Conservation (phyloP, 805 yeast species). For the Saturnispora ahearnii region DNA sequence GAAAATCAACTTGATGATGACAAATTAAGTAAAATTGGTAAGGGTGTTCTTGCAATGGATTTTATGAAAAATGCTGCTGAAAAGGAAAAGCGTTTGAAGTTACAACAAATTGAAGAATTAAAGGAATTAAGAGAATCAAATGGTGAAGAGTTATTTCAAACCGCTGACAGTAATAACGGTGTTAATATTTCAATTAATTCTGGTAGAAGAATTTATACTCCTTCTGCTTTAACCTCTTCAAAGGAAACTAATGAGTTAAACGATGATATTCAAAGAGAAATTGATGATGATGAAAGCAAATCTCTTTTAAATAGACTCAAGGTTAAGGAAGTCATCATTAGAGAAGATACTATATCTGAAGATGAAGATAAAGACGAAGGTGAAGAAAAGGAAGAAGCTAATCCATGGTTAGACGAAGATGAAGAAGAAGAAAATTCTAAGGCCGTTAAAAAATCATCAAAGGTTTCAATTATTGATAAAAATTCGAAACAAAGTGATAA, state of each 20-base stretch:
- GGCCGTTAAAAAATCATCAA: conserved; percentile 31
- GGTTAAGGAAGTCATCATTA: conserved; percentile 9
- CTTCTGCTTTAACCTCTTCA: conserved; percentile 39
- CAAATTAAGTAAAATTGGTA: conserved; percentile 46
- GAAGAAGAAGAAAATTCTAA: conserved; percentile 13
- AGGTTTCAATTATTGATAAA: conserved; percentile 39
- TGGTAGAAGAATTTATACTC: conserved; percentile 79
- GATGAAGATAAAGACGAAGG: conserved; percentile 4
- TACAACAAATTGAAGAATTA: conserved; percentile 41
- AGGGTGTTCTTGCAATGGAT: conserved; percentile 90
- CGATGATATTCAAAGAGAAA: conserved; percentile 33
- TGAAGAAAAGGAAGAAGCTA: conserved; percentile 21
- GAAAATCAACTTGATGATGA: conserved; percentile 31
- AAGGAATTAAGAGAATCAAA: conserved; percentile 37
- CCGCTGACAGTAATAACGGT: conserved; percentile 29
- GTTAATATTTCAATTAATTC: conserved; percentile 48
- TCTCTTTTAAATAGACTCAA: conserved; percentile 35
- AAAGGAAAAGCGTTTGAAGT: conserved; percentile 51
- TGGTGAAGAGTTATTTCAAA: conserved; percentile 32
- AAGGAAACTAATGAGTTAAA: conserved; percentile 30
- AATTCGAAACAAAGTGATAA: conserved; percentile 43
- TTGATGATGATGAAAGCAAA: conserved; percentile 41
- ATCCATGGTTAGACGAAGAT: conserved; percentile 44
- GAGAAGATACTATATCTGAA: conserved; percentile 2
- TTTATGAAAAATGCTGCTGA: conserved; percentile 90